Evolutionary conservation across 306 rosid species (phyloP).

Genomic region (Carpinus viminea): DNA sequence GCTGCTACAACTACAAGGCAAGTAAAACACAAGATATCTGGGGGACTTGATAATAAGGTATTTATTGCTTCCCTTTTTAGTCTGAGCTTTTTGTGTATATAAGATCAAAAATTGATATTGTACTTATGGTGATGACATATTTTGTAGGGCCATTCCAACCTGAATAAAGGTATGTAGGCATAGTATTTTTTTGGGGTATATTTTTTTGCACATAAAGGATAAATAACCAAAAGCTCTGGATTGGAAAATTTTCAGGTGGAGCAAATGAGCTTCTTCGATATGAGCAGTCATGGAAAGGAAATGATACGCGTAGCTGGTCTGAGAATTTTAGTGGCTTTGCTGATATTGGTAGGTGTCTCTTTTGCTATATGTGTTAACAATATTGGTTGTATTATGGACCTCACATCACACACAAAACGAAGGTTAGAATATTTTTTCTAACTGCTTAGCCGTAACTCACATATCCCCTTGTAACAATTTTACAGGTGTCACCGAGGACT

Average conservation of each 20-base stretch:
- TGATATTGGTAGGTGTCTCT: constrained; percentile 45
- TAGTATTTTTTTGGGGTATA: background rate
- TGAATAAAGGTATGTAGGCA: constrained; percentile 61
- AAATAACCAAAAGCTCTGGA: constrained; percentile 17
- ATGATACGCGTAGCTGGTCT: constrained; percentile 63
- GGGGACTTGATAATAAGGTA: constrained; percentile 77
- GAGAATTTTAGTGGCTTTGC: constrained; percentile 18
- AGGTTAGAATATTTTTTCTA: too few species aligned
- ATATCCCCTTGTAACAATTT: too few species aligned
- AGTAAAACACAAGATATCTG: constrained; percentile 64
- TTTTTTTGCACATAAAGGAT: background rate
- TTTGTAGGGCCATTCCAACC: constrained; percentile 85
- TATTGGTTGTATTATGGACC: background rate
- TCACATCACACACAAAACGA: too few species aligned
- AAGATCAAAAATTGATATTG: background rate
- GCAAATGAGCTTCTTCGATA: constrained; percentile 51
- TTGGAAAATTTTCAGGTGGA: constrained; percentile 41
- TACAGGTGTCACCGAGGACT: too few species aligned
- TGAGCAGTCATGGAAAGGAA: constrained; percentile 75
- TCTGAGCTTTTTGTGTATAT: background rate
- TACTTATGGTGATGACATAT: constrained; percentile 1
- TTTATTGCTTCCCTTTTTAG: background rate
- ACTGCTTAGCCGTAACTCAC: too few species aligned
- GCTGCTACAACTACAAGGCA: constrained; percentile 33
- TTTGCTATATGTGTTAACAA: background rate